A percentile compares a stretch with the other conserved stretches of the same genome.
Conservation (phyloP, 2,329 filamentous ascomycete genomes). For the Colletotrichum sp. region DNA sequence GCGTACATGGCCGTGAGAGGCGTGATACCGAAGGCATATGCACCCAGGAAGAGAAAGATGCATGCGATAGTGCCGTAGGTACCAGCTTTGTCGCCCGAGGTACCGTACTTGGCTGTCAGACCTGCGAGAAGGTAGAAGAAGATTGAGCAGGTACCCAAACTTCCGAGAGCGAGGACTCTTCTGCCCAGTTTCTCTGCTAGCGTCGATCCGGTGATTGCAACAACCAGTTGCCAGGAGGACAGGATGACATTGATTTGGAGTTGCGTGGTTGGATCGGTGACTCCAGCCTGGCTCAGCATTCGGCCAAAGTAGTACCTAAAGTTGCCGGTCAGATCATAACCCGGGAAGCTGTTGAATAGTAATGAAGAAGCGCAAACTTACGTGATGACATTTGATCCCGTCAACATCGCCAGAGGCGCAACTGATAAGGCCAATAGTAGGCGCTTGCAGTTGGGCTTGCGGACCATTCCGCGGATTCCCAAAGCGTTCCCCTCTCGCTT, state of each 20-base stretch:
- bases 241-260: conserved; percentile 26
- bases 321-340: background rate
- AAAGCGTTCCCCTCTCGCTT: background rate
- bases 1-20: conserved; percentile 18
- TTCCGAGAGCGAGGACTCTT: background rate
- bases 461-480: background rate
- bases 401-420: conserved; percentile 10
- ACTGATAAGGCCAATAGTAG: background rate
- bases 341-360: fast-evolving
- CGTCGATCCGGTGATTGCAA: conserved; percentile 8
- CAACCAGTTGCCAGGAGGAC: conserved; percentile 24
- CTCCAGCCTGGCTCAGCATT: conserved; percentile 6
- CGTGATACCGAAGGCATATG: conserved; percentile 16
- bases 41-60: conserved; percentile 14
- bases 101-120: background rate
- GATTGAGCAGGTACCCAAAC: background rate
- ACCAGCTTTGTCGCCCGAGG: conserved; percentile 1
- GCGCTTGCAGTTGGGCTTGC: background rate
- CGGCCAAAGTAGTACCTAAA: conserved; percentile 1
- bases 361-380: background rate
- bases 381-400: conserved; percentile 17
- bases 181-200: conserved; percentile 10
- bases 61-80: conserved; percentile 21
- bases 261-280: conserved; percentile 13
- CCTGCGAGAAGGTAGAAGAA: background rate